A percentile compares a stretch with the other conserved stretches of the same genome.
These are phyloP conservation scores for Sicyos edulis DNA, from an alignment of 306 rosid genomes.

Conservation along the genomic window DNA sequence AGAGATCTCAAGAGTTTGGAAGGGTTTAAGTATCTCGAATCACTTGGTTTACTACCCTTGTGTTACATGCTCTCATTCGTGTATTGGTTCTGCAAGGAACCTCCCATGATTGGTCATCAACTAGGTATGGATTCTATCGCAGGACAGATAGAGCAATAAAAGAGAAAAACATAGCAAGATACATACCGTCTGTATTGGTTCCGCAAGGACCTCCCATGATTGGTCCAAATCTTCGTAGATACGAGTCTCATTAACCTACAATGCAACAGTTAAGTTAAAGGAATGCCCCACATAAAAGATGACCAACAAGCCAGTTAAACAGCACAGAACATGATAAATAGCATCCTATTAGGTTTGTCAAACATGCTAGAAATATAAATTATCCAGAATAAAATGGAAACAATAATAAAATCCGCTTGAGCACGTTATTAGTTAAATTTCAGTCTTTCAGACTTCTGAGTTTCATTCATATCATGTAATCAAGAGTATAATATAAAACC, in stretches of 20 bases:
- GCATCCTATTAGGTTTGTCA: background rate
- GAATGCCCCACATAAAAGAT: background rate
- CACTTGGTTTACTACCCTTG: too few species aligned
- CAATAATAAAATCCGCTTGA: background rate
- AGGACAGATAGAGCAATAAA: background rate
- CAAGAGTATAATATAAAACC: background rate
- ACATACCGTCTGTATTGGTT: constrained; percentile 88
- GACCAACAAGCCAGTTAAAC: background rate
- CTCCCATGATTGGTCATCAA: too few species aligned
- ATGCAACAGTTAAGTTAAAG: constrained; percentile 7
- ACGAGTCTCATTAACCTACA: constrained; percentile 67
- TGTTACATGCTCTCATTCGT: too few species aligned
- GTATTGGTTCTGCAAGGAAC: too few species aligned
- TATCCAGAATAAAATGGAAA: background rate
- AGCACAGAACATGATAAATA: background rate
- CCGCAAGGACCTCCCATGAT: constrained; percentile 97
- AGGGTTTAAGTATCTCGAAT: too few species aligned
- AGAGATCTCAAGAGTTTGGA: too few species aligned
- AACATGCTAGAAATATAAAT: background rate
- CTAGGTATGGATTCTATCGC: too few species aligned
- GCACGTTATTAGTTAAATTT: background rate
- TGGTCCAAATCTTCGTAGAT: constrained; percentile 68
- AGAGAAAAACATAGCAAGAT: constrained; percentile 3
- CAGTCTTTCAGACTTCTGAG: background rate
- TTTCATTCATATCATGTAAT: background rate